Percentiles rank a stretch among this genome's conserved stretches.
These are phyloP conservation scores for Solanum stenotomum DNA, from an alignment of 257 asterid genomes.

Conservation along the genomic window DNA sequence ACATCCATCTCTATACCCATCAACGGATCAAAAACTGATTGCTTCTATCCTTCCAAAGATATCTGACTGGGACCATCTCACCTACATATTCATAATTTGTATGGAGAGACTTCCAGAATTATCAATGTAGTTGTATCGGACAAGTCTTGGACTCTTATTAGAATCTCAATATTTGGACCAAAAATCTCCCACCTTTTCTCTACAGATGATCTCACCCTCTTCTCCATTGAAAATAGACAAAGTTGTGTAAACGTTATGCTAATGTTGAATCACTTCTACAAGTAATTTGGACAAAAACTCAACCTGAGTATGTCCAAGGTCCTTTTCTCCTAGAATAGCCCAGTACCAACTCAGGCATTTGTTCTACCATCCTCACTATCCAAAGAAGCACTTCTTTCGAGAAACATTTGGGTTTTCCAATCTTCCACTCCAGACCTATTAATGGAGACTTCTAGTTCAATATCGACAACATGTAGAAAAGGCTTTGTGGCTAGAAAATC, in stretches of 20 bases:
- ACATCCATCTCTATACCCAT: background rate
- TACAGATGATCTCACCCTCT: background rate
- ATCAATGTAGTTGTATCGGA: background rate
- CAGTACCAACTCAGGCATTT: background rate
- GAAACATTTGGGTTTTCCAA: background rate
- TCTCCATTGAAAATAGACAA: background rate
- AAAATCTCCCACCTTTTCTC: background rate
- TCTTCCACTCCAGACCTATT: background rate
- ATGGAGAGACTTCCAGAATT: background rate
- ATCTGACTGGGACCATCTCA: background rate
- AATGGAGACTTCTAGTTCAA: background rate
- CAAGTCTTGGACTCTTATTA: background rate
- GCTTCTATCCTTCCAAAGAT: background rate
- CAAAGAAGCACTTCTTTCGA: background rate
- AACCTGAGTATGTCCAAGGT: background rate
- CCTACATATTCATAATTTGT: background rate
- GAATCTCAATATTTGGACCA: background rate
- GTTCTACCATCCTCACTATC: background rate
- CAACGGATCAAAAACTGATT: no score
- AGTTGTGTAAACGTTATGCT: no score
- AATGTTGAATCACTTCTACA: background rate
- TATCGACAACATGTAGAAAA: background rate
- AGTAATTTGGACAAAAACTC: background rate
- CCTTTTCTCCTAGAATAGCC: background rate
- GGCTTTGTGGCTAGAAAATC: background rate